Evolutionary conservation across 163 green algal species (phyloP).

Genomic region (Scenedesmus sp.): DNA sequence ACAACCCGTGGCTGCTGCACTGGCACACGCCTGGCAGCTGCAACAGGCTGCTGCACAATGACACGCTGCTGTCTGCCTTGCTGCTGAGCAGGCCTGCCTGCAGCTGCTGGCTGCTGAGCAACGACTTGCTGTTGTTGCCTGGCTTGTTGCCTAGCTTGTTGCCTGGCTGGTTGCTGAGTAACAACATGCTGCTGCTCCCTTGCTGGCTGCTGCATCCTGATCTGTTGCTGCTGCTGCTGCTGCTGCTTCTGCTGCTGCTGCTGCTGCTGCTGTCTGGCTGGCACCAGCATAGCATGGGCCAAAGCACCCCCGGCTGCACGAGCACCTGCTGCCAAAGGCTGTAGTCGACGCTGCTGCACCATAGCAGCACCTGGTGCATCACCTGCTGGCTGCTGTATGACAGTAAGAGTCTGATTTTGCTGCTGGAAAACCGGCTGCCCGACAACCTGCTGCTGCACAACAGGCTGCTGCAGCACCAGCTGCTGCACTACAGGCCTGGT

Average conservation of each 20-base stretch:
- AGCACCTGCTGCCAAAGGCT: neutral
- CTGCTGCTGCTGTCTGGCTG: neutral
- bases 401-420: neutral
- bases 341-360: neutral
- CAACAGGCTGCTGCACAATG: slow-evolving; percentile 2
- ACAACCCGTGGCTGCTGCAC: neutral
- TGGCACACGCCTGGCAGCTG: no score
- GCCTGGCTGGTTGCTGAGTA: neutral
- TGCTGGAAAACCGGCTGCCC: neutral
- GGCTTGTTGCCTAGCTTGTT: no score
- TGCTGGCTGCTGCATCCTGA: neutral
- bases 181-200: neutral
- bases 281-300: neutral
- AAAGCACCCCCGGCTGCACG: neutral
- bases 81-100: no score
- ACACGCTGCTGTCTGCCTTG: neutral
- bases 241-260: neutral
- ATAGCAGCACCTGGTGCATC: neutral
- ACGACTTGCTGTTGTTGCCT: no score
- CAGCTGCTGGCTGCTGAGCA: no score
- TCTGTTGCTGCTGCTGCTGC: neutral
- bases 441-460: no score
- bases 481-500: neutral
- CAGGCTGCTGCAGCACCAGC: neutral
- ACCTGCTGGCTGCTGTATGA: neutral